Evolutionary conservation across 1,284 basidiomycete genomes (phyloP).

Genomic region (Moesziomyces sp.): DNA sequence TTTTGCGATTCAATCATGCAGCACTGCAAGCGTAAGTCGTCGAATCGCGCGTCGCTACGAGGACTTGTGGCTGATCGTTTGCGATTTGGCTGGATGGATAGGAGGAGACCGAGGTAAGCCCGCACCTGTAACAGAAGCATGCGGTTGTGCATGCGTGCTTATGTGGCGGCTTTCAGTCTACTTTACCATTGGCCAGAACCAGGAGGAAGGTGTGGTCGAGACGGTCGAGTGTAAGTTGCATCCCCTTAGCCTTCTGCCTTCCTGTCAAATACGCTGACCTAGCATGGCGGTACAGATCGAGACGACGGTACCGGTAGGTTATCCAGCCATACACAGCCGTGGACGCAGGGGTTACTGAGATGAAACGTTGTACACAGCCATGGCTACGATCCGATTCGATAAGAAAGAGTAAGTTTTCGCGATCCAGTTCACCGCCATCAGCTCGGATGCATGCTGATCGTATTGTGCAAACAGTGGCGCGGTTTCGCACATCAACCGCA

Average conservation of each 20-base stretch:
- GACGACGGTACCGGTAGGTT: slow-evolving; percentile 6
- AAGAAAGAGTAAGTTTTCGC: slow-evolving; percentile 13
- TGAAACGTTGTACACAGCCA: slow-evolving; percentile 4
- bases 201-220: slow-evolving; percentile 35
- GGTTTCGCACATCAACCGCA: slow-evolving; percentile 15
- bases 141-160: too few relatives aligned
- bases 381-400: slow-evolving; percentile 30
- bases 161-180: slow-evolving; percentile 22
- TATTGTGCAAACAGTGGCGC: slow-evolving; percentile 3
- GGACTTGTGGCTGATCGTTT: not conserved
- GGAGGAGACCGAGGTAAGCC: slow-evolving; percentile 24
- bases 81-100: not conserved
- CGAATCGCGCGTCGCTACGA: not conserved
- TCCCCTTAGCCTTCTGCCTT: not conserved
- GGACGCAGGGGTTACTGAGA: not conserved
- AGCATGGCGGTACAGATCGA: slow-evolving; percentile 8
- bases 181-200: slow-evolving; percentile 32
- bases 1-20: slow-evolving; percentile 1
- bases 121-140: too few relatives aligned
- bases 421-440: not conserved
- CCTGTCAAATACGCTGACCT: too few relatives aligned
- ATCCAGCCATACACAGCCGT: too few relatives aligned
- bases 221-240: slow-evolving; percentile 16
- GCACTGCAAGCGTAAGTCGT: slow-evolving; percentile 14
- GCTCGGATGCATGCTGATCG: too few relatives aligned